Percentiles rank a stretch among this genome's conserved stretches.
Evolutionary conservation across 2,329 filamentous ascomycete species (phyloP).

Genomic region (Cercospora citrullina): DNA sequence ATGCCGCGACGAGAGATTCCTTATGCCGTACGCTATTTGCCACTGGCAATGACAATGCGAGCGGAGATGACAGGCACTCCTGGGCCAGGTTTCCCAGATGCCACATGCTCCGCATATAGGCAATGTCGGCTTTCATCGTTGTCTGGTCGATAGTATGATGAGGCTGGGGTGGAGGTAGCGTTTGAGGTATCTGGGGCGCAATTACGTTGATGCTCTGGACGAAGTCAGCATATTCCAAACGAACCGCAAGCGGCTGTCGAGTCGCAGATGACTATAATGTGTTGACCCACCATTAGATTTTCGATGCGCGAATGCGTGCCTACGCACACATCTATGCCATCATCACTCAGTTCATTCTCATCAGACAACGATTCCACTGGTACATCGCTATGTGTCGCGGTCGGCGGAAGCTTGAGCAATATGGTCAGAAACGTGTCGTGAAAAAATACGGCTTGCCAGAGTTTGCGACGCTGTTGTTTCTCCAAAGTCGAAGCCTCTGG

Average conservation of each 20-base stretch:
- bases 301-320: slow-evolving; percentile 45
- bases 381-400: slow-evolving; percentile 76
- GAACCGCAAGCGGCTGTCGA: background rate
- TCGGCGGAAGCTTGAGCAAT: slow-evolving; percentile 73
- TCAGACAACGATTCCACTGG: slow-evolving; percentile 71
- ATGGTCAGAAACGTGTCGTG: slow-evolving; percentile 82
- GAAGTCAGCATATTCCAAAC: background rate
- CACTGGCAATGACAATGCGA: slow-evolving; percentile 71
- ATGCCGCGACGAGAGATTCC: slow-evolving; percentile 67
- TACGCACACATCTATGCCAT: slow-evolving; percentile 61
- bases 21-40: slow-evolving; percentile 68
- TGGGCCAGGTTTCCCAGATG: slow-evolving; percentile 76
- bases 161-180: slow-evolving; percentile 36
- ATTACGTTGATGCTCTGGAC: slow-evolving; percentile 49
- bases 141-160: slow-evolving; percentile 38
- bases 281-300: slow-evolving; percentile 46
- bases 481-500: slow-evolving; percentile 68
- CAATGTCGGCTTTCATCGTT: slow-evolving; percentile 38
- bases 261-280: background rate
- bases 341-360: slow-evolving; percentile 54
- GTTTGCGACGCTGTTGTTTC: slow-evolving; percentile 74
- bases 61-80: slow-evolving; percentile 71
- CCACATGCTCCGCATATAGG: slow-evolving; percentile 75
- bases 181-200: slow-evolving; percentile 42
- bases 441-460: slow-evolving; percentile 78